These are phyloP conservation scores for Herpetospermum pedunculosum DNA, from an alignment of 306 rosid genomes.

Conservation along the genomic window DNA sequence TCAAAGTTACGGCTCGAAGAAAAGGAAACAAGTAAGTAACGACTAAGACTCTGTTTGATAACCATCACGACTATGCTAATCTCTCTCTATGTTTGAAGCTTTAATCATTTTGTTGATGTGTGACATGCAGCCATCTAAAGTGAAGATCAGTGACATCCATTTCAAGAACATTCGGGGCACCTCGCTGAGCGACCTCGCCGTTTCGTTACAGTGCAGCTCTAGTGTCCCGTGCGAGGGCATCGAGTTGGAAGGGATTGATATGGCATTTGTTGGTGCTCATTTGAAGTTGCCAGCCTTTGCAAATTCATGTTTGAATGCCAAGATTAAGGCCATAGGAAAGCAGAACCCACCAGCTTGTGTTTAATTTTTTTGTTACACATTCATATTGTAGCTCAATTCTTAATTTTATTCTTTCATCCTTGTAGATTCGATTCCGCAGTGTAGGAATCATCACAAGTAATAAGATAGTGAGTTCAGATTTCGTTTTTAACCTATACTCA, in stretches of 20 bases:
- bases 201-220: conserved; percentile 44
- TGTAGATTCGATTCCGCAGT: background rate
- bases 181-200: conserved; percentile 18
- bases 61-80: background rate
- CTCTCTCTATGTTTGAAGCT: too few relatives aligned
- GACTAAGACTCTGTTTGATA: background rate
- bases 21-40: background rate
- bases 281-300: background rate
- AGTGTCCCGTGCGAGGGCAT: conserved; percentile 27
- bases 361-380: background rate
- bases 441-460: background rate
- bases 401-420: background rate
- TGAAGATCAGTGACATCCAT: conserved; percentile 42
- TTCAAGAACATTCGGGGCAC: conserved; percentile 49
- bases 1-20: conserved; percentile 37
- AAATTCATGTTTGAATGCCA: conserved; percentile 36
- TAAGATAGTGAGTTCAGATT: too few relatives aligned
- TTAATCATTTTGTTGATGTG: background rate
- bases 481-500: too few relatives aligned
- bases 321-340: conserved; percentile 24
- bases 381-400: background rate
- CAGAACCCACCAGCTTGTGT: conserved; percentile 38
- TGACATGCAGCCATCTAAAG: conserved; percentile 20
- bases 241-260: conserved; percentile 26
- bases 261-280: conserved; percentile 16